Conservation (phyloP, 2,329 filamentous ascomycete species). For the Xylariaceae sp. region DNA sequence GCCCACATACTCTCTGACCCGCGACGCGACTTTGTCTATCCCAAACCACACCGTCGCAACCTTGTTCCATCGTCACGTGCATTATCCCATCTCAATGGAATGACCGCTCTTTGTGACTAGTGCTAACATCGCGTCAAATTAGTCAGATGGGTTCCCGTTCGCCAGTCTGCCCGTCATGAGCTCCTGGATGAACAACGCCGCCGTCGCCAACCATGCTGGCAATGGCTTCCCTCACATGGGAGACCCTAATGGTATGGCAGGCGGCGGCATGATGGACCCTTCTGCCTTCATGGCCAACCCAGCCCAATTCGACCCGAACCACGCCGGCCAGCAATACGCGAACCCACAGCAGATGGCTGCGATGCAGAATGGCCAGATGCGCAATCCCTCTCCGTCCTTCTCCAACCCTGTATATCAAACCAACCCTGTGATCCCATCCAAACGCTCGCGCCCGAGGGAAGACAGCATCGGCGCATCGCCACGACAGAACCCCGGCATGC, state of each 20-base stretch:
- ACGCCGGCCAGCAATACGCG: constrained; percentile 50
- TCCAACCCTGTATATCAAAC: constrained; percentile 78
- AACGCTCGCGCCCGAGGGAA: constrained; percentile 76
- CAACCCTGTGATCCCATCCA: constrained; percentile 84
- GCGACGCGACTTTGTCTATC: constrained; percentile 46
- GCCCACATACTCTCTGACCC: constrained; percentile 34
- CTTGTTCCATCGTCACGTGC: constrained; percentile 38
- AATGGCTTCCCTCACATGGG: constrained; percentile 65
- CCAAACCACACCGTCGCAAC: constrained; percentile 35
- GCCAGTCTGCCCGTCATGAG: constrained; percentile 59
- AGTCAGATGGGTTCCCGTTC: constrained; percentile 48
- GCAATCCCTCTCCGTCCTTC: constrained; percentile 78
- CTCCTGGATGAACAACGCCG: constrained; percentile 68
- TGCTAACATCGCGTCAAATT: constrained; percentile 41
- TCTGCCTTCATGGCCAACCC: constrained; percentile 61
- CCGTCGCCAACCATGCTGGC: constrained; percentile 67
- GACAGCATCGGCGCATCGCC: constrained; percentile 84
- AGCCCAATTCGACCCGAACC: constrained; percentile 56
- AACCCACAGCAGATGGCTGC: constrained; percentile 55
- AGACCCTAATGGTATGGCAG: constrained; percentile 53
- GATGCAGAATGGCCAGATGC: constrained; percentile 81
- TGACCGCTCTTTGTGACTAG: constrained; percentile 36
- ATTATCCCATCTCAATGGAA: constrained; percentile 42
- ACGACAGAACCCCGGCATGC: constrained; percentile 68
- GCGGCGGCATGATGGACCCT: constrained; percentile 62